These are phyloP conservation scores for Cotoneaster glaucophyllus DNA, from an alignment of 306 rosid genomes.

Conservation along the genomic window DNA sequence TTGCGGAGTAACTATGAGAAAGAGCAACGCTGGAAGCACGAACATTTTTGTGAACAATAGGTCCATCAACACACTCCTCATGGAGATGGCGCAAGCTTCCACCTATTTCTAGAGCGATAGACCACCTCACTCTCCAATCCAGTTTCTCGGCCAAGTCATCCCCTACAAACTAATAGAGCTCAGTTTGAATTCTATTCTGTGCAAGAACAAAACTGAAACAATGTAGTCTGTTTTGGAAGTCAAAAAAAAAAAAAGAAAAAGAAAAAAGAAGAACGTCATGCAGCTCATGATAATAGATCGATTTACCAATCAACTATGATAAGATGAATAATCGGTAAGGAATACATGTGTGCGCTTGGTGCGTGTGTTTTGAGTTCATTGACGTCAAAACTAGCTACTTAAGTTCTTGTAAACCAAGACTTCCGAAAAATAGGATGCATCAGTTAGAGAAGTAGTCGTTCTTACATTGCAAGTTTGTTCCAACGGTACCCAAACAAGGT, in stretches of 20 bases:
- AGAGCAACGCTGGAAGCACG: not conserved
- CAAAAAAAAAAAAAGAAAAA: not conserved
- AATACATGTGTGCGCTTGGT: too few relatives aligned
- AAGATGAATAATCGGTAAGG: not conserved
- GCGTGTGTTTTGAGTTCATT: not conserved
- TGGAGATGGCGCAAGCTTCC: conserved; percentile 29
- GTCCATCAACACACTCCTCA: conserved; percentile 26
- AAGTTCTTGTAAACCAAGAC: not conserved
- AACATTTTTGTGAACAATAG: conserved; percentile 17
- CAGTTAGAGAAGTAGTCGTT: not conserved
- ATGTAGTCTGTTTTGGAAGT: not conserved
- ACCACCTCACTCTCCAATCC: conserved; percentile 26
- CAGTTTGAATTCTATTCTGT: not conserved
- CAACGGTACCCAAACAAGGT: not conserved
- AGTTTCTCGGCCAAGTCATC: conserved; percentile 15
- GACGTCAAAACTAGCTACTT: not conserved
- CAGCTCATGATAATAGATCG: not conserved
- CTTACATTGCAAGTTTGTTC: conserved; percentile 12
- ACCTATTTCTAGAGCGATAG: conserved; percentile 20
- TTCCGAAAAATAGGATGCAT: not conserved
- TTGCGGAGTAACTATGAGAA: conserved; percentile 14
- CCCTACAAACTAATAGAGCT: conserved; percentile 9
- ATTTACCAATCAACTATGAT: not conserved
- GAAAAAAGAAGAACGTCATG: not conserved
- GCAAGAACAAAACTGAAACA: not conserved